These are phyloP conservation scores for Penicillium flavigenum DNA, from an alignment of 495 filamentous ascomycete species.

Conservation along the genomic window DNA sequence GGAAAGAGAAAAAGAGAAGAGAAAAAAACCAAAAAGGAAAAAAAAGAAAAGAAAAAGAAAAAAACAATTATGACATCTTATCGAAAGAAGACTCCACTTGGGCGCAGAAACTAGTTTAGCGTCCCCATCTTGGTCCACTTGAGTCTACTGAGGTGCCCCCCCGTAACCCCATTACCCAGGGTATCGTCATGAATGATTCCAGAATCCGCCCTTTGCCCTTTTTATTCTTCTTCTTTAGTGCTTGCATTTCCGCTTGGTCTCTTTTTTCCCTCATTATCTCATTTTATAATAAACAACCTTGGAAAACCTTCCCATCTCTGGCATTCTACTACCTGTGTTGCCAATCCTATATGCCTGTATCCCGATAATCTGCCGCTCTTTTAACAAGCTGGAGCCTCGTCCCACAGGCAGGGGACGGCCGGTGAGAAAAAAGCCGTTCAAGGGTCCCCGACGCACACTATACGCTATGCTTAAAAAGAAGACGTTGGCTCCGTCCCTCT, in stretches of 20 bases:
- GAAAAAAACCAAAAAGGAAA: neutral
- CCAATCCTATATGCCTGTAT: neutral
- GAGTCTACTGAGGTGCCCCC: neutral
- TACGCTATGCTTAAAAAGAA: constrained; percentile 54
- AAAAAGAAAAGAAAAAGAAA: neutral
- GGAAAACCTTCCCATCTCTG: neutral
- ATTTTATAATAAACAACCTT: neutral
- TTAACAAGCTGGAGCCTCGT: constrained; percentile 27
- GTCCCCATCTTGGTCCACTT: neutral
- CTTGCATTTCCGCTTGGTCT: neutral
- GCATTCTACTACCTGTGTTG: neutral
- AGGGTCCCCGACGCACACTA: constrained; percentile 33
- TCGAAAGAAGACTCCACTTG: constrained; percentile 10
- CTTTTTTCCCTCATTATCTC: neutral
- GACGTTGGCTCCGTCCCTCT: constrained; percentile 39
- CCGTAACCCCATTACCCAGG: constrained; percentile 8
- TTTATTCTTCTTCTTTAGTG: constrained; percentile 6
- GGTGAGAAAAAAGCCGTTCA: constrained; percentile 29
- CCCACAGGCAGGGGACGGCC: constrained; percentile 23
- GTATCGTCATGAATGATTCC: constrained; percentile 12
- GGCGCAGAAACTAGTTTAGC: constrained; percentile 9
- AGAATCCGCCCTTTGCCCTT: constrained; percentile 9
- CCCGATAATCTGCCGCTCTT: constrained; percentile 6
- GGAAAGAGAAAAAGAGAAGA: neutral
- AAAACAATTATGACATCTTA: constrained; percentile 12